A percentile compares a stretch with the other conserved stretches of the same genome.
Conservation (phyloP, 1,284 basidiomycete genomes). For the Marasmius sp. region DNA sequence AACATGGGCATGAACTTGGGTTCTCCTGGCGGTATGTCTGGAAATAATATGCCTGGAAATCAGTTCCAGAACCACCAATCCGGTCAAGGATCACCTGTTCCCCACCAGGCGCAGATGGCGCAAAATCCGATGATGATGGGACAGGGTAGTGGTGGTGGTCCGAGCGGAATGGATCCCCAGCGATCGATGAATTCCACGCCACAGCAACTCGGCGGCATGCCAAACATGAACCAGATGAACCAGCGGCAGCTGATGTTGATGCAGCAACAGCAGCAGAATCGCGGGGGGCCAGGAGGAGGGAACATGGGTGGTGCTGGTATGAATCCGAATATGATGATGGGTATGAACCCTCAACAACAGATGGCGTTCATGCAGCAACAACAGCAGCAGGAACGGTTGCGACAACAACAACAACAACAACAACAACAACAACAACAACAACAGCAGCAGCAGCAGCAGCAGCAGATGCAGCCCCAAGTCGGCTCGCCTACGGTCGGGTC, state of each 20-base stretch:
- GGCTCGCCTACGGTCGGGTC: slow-evolving; percentile 36
- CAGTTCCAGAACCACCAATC: slow-evolving; percentile 2
- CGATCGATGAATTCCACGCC: slow-evolving; percentile 3
- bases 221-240: slow-evolving; percentile 24
- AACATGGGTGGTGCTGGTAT: neutral
- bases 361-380: slow-evolving; percentile 27
- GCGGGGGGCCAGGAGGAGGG: slow-evolving; percentile 5
- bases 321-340: slow-evolving; percentile 8
- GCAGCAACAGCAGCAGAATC: slow-evolving; percentile 15
- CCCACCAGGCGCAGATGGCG: slow-evolving; percentile 10
- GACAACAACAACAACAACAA: slow-evolving; percentile 30
- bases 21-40: slow-evolving; percentile 1
- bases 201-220: slow-evolving; percentile 25
- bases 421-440: slow-evolving; percentile 26
- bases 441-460: slow-evolving; percentile 26
- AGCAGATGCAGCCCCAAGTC: slow-evolving; percentile 30
- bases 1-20: slow-evolving; percentile 8
- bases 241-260: slow-evolving; percentile 30
- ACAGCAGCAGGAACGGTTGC: slow-evolving; percentile 31
- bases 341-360: slow-evolving; percentile 18
- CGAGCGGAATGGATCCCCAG: slow-evolving; percentile 1
- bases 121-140: slow-evolving; percentile 9
- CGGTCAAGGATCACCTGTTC: slow-evolving; percentile 10
- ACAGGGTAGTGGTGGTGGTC: slow-evolving; percentile 2
- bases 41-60: neutral